Evolutionary conservation across 108 stramenopile species (phyloP), one percentile per base, ranked within the genome.

Genomic region (Cyclotella sp.): DNA sequence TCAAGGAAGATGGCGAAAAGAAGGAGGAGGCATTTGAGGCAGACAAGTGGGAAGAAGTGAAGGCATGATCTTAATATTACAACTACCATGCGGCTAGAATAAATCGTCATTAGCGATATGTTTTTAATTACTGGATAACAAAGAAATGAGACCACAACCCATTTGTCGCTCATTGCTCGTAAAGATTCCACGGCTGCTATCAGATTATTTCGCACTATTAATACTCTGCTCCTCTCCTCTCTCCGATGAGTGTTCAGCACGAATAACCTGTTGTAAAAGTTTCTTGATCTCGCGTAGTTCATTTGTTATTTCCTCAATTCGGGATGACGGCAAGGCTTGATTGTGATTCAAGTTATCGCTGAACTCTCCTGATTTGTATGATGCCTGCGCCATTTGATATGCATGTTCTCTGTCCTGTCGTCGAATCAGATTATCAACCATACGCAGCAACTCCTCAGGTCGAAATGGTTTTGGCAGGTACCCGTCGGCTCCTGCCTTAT

Each of bases 381-480:
- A 55, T 26, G 55, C 21, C 9, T 55, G 11, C 55, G 55, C 8
- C 19, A 24, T 22, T 22, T 55, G 19, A 12, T n/a, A n/a, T 22
- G 55, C 9, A 24, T 8, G 55, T 40, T 41, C 61, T 75, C 70
- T 63, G 22, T 60, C 71, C 22, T 72, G 78, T 66, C 66, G 66
- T n/a, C 78, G 72, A 71, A 92, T 84, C 46, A 89, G 41, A 82
- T 87, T 90, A 79, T 96, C 95, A 2, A 96, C 61, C 21, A 96
- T 92, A 21, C 84, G 84, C 13, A 96, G 34, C 46, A 96, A 71
- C 77, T 96, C 95, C 21, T 93, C 92, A 1, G 95, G 95, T 70
- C 88, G 78, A 83, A 96, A 96, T 9, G 95, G 95, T 72, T 96
- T 96, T 2, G 95, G 89, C 9, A 96, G 44, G 68, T 94, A 94